A percentile compares a stretch with the other conserved stretches of the same genome.
Conservation (phyloP, 345 rosid genomes). For the Hevea brasiliensis region DNA sequence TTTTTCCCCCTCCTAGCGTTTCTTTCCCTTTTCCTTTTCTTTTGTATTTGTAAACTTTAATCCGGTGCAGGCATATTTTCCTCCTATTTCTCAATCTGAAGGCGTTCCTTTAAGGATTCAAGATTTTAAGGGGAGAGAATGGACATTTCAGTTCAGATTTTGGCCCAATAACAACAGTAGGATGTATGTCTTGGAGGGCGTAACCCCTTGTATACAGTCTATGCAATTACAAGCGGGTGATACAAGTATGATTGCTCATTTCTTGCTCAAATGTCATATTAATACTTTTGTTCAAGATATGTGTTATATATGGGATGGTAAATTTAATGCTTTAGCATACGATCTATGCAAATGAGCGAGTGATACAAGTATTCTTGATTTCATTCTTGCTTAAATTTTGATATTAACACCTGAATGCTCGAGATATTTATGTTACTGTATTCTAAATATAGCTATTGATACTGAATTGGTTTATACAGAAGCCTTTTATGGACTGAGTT, state of each 20-base stretch:
- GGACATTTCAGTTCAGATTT: conserved; percentile 97
- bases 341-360: conserved; percentile 74
- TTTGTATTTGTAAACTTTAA: conserved; percentile 26
- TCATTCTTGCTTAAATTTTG: not conserved
- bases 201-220: conserved; percentile 94
- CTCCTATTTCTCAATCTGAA: conserved; percentile 87
- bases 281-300: conserved; percentile 3
- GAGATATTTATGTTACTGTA: not conserved
- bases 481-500: not conserved
- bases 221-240: conserved; percentile 91
- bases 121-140: conserved; percentile 84
- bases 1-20: not conserved
- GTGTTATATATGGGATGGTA: not conserved
- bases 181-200: conserved; percentile 98
- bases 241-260: conserved; percentile 53
- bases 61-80: conserved; percentile 80
- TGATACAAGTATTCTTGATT: conserved; percentile 48
- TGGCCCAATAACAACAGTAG: conserved; percentile 99
- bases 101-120: conserved; percentile 83
- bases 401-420: not conserved
- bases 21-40: not conserved
- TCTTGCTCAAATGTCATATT: conserved; percentile 9
- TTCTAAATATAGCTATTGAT: not conserved
- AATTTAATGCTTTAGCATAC: conserved; percentile 30
- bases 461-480: not conserved